A percentile compares a stretch with the other conserved stretches of the same genome.
Conservation (phyloP, 352 stramenopile species). For the Phytophthora fragariae region DNA sequence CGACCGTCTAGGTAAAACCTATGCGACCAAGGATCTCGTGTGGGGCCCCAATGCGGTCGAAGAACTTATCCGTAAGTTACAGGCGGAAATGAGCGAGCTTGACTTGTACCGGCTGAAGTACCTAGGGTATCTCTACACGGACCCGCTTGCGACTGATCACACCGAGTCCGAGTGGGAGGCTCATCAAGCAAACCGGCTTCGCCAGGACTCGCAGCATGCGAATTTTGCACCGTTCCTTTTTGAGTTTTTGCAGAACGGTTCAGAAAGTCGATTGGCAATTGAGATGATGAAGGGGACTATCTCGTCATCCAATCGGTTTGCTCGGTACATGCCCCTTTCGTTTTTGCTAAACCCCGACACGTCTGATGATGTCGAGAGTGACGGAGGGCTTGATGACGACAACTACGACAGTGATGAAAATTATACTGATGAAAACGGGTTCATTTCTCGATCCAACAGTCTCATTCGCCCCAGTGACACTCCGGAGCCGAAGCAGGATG, state of each 20-base stretch:
- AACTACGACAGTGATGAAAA: slow-evolving; percentile 79
- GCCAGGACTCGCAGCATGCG: slow-evolving; percentile 45
- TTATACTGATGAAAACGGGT: slow-evolving; percentile 71
- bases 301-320: slow-evolving; percentile 84
- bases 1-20: slow-evolving; percentile 78
- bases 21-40: slow-evolving; percentile 82
- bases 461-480: slow-evolving; percentile 39
- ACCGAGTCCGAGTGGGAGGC: slow-evolving; percentile 57
- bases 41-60: slow-evolving; percentile 78
- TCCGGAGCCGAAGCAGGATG: slow-evolving; percentile 41
- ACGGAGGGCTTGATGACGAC: slow-evolving; percentile 65
- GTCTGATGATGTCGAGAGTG: slow-evolving; percentile 71
- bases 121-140: slow-evolving; percentile 83
- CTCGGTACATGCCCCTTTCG: slow-evolving; percentile 78
- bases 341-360: slow-evolving; percentile 83
- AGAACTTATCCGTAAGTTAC: slow-evolving; percentile 78
- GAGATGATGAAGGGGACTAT: slow-evolving; percentile 82
- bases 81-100: slow-evolving; percentile 73
- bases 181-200: slow-evolving; percentile 30
- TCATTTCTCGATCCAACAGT: slow-evolving; percentile 50
- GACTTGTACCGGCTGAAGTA: slow-evolving; percentile 86
- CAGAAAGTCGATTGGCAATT: slow-evolving; percentile 64
- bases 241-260: slow-evolving; percentile 76
- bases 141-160: slow-evolving; percentile 72
- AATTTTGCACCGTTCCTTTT: slow-evolving; percentile 77